Conservation (phyloP, 495 filamentous ascomycete genomes). For the Penicillium parvum region DNA sequence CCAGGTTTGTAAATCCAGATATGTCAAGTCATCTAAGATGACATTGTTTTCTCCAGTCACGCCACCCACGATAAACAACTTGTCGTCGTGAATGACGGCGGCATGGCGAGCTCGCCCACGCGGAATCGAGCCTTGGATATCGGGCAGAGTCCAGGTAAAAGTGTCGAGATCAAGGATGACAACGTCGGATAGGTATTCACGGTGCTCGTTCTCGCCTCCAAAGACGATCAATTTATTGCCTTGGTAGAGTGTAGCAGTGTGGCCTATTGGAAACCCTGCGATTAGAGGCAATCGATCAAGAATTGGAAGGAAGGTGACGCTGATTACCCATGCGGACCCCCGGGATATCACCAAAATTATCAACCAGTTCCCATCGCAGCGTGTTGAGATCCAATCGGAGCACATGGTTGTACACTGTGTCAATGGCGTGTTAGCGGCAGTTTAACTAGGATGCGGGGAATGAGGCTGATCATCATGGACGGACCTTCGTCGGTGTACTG, state of each 20-base stretch:
- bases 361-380: slow-evolving; percentile 89
- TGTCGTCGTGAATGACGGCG: slow-evolving; percentile 91
- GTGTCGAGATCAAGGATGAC: slow-evolving; percentile 93
- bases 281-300: neutral
- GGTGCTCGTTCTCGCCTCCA: slow-evolving; percentile 95
- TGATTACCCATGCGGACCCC: slow-evolving; percentile 93
- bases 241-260: slow-evolving; percentile 92
- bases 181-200: slow-evolving; percentile 89
- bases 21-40: slow-evolving; percentile 91
- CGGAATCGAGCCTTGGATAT: slow-evolving; percentile 75
- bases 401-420: slow-evolving; percentile 91
- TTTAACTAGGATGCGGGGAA: neutral
- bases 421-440: slow-evolving; percentile 6
- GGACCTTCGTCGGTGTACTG: slow-evolving; percentile 92
- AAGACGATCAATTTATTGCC: slow-evolving; percentile 93
- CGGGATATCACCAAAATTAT: slow-evolving; percentile 98
- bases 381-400: slow-evolving; percentile 78
- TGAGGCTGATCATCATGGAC: neutral
- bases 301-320: slow-evolving; percentile 23
- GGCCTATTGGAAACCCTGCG: slow-evolving; percentile 50
- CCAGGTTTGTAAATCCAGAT: slow-evolving; percentile 93
- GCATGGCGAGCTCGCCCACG: slow-evolving; percentile 90
- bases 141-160: slow-evolving; percentile 88
- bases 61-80: slow-evolving; percentile 89
- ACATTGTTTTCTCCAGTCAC: slow-evolving; percentile 82